Evolutionary conservation across 495 filamentous ascomycete genomes (phyloP), one percentile per base, ranked within the genome.

Genomic region (Glonium stellatum): DNA sequence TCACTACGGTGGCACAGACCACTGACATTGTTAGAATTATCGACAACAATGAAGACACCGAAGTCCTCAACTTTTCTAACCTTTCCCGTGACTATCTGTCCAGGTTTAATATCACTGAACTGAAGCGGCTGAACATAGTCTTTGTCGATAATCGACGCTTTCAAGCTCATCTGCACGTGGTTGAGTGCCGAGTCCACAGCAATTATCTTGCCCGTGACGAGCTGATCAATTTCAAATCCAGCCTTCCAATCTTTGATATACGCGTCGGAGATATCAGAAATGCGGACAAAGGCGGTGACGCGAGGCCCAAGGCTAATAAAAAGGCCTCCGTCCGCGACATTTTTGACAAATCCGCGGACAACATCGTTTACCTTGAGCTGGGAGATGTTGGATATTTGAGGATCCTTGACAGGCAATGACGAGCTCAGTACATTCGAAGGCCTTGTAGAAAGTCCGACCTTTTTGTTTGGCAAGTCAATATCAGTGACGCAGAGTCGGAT

Each of bases 171-270:
- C 69, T 93, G 88, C 44, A 95, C 66, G 66, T 87, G 87, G 57
- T 83, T 81, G n/a, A 84, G 71, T 55, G 73, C 74, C 11, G 74
- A 58, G 60, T 95, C 83, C 4, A 89, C 80, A 4, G 80, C 71
- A 23, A 87, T 83, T 66, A 98, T 77, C 49, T 89, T 88, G 51
- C 90, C 93, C 72, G 86, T 91, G 27, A 98, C 88, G 18, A 98
- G 78, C 71, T 97, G 90, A 67, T 90, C 89, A 36, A 87, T 73
- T 62, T 92, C 82, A 75, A 90, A 96, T 15, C 82, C 73, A n/a
- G 86, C 80, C 75, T 95, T 95, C 93, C 93, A 98, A 50, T 97
- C 89, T 72, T 97, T 97, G 65, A 97, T 77, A 69, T 82, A 97
- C 4, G 81, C 80, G 69, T 98, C 92, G 0, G 92, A 95, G 18